These are phyloP conservation scores for Saprolegnia diclina DNA, from an alignment of 352 stramenopile species.

Conservation along the genomic window DNA sequence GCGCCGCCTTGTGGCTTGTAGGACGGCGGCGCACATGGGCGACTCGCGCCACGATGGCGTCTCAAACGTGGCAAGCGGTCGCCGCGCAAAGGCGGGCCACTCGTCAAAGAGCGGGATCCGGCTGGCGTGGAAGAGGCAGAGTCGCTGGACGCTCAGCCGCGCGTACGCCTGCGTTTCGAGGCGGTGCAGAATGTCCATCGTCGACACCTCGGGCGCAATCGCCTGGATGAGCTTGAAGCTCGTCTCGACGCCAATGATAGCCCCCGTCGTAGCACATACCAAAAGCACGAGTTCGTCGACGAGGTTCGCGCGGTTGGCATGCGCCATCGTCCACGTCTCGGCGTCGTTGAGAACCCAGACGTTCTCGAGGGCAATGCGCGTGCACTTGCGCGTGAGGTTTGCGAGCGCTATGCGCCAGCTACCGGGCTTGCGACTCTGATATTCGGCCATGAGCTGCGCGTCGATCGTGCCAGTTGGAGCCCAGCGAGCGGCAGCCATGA, in stretches of 20 bases:
- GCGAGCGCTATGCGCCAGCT: neutral
- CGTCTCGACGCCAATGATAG: neutral
- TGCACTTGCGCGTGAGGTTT: neutral
- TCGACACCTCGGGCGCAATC: constrained; percentile 6
- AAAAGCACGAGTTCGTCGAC: neutral
- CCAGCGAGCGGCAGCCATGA: neutral
- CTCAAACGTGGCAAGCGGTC: neutral
- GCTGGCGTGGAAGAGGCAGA: constrained; percentile 9
- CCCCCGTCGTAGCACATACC: neutral
- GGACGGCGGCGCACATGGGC: neutral
- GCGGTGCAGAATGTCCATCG: constrained; percentile 13
- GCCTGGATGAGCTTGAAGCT: constrained; percentile 14
- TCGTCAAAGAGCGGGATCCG: constrained; percentile 11
- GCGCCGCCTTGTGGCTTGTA: neutral
- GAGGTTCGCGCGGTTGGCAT: neutral
- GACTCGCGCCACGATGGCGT: neutral
- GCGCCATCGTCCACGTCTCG: constrained; percentile 14
- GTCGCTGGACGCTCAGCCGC: neutral
- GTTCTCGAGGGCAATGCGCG: neutral
- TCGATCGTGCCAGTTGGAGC: neutral
- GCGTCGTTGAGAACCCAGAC: neutral
- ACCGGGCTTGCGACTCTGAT: neutral
- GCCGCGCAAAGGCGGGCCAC: constrained; percentile 11
- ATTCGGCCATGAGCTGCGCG: neutral
- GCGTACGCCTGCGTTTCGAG: neutral